These are phyloP conservation scores for Ballota nigra DNA, from an alignment of 257 asterid species.

Conservation along the genomic window DNA sequence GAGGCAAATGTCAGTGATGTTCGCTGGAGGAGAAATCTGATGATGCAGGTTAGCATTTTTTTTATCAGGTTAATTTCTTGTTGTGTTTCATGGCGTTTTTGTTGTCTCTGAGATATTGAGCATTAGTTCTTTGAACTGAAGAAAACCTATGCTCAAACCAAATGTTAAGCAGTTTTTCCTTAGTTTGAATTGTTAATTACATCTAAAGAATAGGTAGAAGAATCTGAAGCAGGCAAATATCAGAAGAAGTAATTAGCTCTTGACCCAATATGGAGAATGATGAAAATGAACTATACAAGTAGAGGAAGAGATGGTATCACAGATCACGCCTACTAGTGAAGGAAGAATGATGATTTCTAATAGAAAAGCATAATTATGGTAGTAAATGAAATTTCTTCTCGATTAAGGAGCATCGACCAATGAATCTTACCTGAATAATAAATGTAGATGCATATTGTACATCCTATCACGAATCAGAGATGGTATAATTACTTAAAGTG, in stretches of 20 bases:
- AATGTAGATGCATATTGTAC: not conserved
- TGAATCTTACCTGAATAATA: not conserved
- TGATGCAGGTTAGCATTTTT: slow-evolving; percentile 66
- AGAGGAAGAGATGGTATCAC: not conserved
- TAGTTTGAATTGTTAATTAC: not conserved
- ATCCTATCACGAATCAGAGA: not conserved
- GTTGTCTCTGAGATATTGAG: not conserved
- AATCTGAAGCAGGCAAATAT: not conserved
- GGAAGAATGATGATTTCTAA: not conserved
- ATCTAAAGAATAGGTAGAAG: too few species aligned
- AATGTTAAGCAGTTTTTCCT: not conserved
- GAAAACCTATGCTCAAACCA: not conserved
- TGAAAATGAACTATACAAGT: not conserved
- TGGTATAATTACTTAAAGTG: not conserved
- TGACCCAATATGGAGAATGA: not conserved
- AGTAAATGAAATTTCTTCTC: not conserved
- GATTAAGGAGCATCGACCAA: not conserved
- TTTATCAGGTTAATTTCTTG: not conserved
- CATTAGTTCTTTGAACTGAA: not conserved
- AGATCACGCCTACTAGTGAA: not conserved
- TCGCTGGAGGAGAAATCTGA: slow-evolving; percentile 64
- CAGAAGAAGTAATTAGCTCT: not conserved
- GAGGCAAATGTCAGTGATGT: slow-evolving; percentile 43
- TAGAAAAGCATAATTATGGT: not conserved
- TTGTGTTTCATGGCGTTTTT: not conserved